Evolutionary conservation across 2,329 filamentous ascomycete genomes (phyloP), one percentile per base, ranked within the genome.

Genomic region (Metarhizium brunneum): DNA sequence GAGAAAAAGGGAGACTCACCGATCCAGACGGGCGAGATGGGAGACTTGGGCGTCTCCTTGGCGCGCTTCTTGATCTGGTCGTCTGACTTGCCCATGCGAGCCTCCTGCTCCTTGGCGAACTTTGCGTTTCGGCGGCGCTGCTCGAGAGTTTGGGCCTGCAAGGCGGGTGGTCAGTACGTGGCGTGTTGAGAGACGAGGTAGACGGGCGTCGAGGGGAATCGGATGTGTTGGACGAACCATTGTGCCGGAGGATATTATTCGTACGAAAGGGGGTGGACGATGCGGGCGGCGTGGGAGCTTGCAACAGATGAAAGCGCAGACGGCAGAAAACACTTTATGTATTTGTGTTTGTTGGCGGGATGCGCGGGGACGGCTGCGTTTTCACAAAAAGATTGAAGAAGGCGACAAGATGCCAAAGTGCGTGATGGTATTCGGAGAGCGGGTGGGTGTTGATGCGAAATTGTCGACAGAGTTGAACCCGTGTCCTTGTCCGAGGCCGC

Each of bases 61-160:
- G 62, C 65, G 59, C 74, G 73, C 74, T 83, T 82, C 78, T 85
- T 85, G 63, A 85, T 69, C 60, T 84, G 79, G 29, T 74, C 74
- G 56, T 83, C 79, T n/a, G 84, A 79, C 75, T 89, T 90, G 73
- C 89, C 89, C 71, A 87, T 87, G 68, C 85, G 87, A 58, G 78
- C 75, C 68, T 87, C 84, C 69, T 92, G 85, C 54, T 82, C 79
- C 69, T 86, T 86, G 62, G 80, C 85, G 73, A 90, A 95, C 73
- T 87, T 87, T 67, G 82, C 82, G 76, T 94, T 94, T 60, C 86
- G 85, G 67, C 84, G 84, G 70, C 89, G 86, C 77, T 94, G 90
- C 72, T 90, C 82, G 63, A 86, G 88, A 63, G 89, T 94, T 85
- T 92, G 88, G 64, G 85, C 87, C 88, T 91, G 52, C 25, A 29